Evolutionary conservation across 164 flowering plant species (phyloP), one percentile per base, ranked within the genome.

Genomic region (Magnolia changhungtana): DNA sequence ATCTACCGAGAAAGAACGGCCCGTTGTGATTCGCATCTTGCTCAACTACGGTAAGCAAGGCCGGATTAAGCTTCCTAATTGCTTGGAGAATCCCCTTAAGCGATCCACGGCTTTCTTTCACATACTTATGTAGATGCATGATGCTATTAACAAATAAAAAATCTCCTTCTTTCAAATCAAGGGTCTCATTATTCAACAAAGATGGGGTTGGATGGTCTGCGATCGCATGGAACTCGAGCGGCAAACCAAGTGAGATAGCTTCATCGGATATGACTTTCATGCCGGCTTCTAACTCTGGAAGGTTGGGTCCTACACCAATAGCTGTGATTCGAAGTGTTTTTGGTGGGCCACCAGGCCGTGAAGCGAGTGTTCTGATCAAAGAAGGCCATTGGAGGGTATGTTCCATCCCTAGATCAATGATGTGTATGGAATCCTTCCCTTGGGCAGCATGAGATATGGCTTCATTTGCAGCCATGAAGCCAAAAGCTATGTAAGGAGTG

Each of bases 21-120:
- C 94, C 92, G 45, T 89, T 90, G 69, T 89, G 92, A 82, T 88
- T 89, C 1, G 92, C 89, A 45, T 89, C 92, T 76, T 89, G 91
- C 70, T 90, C 90, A 71, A 87, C 87, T 64, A 89, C 82, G 1
- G 90, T 88, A 4, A 90, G 73, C 16, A 88, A 68, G 2, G 77
- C 55, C 13, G 94, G 94, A 7, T 51, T 64, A 24, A 90, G 76
- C 61, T 83, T 89, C 85, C 82, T 86, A 23, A 89, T 79, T 45
- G 89, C 87, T 79, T 86, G 90, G 72, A 90, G 92, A 65, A 88
- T 76, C 16, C 81, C 75, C 83, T 85, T 86, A 55, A 89, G 80
- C 20, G 89, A 84, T 6, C 91, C 91, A 78, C 89, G 78, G 49
- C 90, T 87, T 75, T 89, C 90, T 71, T 86, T 86, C 7, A 89